These are phyloP conservation scores for Rhizomucor miehei DNA, from an alignment of 371 early-diverging fungal genomes.

Conservation along the genomic window DNA sequence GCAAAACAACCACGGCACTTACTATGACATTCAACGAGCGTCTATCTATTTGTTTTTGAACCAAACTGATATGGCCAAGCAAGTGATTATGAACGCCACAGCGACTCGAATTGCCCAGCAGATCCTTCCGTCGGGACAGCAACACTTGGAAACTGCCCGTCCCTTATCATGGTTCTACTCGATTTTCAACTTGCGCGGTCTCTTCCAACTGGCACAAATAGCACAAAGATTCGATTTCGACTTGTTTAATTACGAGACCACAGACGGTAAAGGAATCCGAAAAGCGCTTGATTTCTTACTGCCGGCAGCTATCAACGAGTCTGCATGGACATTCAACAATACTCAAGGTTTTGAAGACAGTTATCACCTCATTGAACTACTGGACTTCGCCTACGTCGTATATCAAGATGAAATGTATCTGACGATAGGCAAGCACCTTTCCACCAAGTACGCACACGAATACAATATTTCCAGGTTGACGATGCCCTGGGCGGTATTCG, in stretches of 20 bases:
- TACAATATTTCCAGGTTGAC: conserved; percentile 26
- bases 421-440: conserved; percentile 3
- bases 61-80: conserved; percentile 19
- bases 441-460: conserved; percentile 7
- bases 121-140: conserved; percentile 28
- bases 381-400: conserved; percentile 41
- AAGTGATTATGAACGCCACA: conserved; percentile 21
- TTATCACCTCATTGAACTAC: conserved; percentile 28
- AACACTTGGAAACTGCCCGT: conserved; percentile 33
- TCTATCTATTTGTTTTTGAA: conserved; percentile 39
- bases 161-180: conserved; percentile 42
- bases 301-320: conserved; percentile 38
- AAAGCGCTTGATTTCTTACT: conserved; percentile 49
- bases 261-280: conserved; percentile 36
- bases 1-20: conserved; percentile 51
- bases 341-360: conserved; percentile 20
- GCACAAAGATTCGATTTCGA: conserved; percentile 25
- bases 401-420: conserved; percentile 33
- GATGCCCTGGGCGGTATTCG: conserved; percentile 14
- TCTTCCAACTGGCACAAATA: conserved; percentile 36
- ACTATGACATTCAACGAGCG: conserved; percentile 46
- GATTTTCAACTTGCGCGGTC: conserved; percentile 36
- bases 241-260: conserved; percentile 32
- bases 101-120: conserved; percentile 29
- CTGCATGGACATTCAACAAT: conserved; percentile 39